Evolutionary conservation across 768 basidiomycete genomes (phyloP), one percentile per base, ranked within the genome.

Genomic region (Rhodotorula paludigena): DNA sequence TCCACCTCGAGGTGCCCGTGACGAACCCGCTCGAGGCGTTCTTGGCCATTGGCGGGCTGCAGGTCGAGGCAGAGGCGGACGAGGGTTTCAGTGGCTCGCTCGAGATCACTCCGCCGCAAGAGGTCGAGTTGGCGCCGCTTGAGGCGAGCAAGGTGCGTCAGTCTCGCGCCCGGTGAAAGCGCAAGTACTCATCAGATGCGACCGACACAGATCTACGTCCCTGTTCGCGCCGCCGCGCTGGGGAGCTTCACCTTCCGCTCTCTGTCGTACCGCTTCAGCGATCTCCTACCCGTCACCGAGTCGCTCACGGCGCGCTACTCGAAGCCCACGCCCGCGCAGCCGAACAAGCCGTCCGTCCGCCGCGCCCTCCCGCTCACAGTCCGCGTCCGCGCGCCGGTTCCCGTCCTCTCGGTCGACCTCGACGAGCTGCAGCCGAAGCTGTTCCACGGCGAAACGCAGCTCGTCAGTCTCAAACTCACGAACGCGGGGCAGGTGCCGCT

Each of bases 291-390:
- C 45, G 81, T 80, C 49, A 90, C 87, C 69, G 77, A 85, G 38
- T 93, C 92, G 76, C 82, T 92, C 41, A 84, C 85, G 61, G 82
- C 93, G 28, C 85, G 92, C 93, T 77, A 79, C 85, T 2, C 81
- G 92, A 81, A 41, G 14, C 61, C 61, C 8, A n/a, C 61, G 2
- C 15, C 20, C 2, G 41, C 61, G 0, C 16, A 12, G 25, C 61
- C 61, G 4, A 36, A 21, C 85, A 92, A 59, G 84, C 85, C 60
- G 92, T 91, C 5, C 82, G 83, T 38, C 79, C 83, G 21, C 89
- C 93, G 81, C 86, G 53, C 85, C 87, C 69, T 81, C 77, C 94
- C 76, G 87, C 85, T 16, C 82, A 85, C 16, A 87, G 80, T 88
- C 10, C 81, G 85, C 18, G 83, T 96, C 18, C 83, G 85, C 53